Conservation (phyloP, 2,329 filamentous ascomycete genomes). For the Calonectria montana region DNA sequence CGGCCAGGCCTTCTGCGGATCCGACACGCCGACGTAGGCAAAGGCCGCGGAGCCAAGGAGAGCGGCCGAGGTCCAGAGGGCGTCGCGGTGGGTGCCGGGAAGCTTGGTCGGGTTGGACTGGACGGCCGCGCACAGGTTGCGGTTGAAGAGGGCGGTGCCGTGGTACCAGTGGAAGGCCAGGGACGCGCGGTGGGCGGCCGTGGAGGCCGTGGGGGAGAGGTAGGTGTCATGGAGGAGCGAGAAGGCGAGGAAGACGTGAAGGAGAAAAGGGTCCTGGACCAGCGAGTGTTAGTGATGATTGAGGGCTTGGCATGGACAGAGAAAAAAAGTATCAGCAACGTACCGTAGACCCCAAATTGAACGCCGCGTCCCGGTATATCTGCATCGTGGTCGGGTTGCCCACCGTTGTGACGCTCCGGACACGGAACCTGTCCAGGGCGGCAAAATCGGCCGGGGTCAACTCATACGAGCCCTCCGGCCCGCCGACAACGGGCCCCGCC, state of each 20-base stretch:
- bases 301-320: background rate
- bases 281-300: conserved; percentile 11
- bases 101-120: conserved; percentile 39
- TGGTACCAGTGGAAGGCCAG: conserved; percentile 61
- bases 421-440: conserved; percentile 55
- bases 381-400: conserved; percentile 45
- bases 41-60: conserved; percentile 60
- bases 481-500: conserved; percentile 35
- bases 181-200: conserved; percentile 40
- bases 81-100: conserved; percentile 55
- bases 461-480: conserved; percentile 3
- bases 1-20: conserved; percentile 66
- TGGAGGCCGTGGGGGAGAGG: conserved; percentile 39
- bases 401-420: conserved; percentile 55
- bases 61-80: conserved; percentile 59
- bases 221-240: conserved; percentile 65
- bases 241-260: conserved; percentile 65
- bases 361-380: conserved; percentile 50
- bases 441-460: conserved; percentile 41
- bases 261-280: conserved; percentile 60
- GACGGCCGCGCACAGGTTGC: conserved; percentile 50
- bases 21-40: conserved; percentile 54
- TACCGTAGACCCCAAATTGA: conserved; percentile 55
- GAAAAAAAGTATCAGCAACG: conserved; percentile 18
- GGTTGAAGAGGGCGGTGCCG: conserved; percentile 57